phyloP scores from a whole-genome alignment of 192 early-diverging fungal genomes.

The Backusella westeae region DNA sequence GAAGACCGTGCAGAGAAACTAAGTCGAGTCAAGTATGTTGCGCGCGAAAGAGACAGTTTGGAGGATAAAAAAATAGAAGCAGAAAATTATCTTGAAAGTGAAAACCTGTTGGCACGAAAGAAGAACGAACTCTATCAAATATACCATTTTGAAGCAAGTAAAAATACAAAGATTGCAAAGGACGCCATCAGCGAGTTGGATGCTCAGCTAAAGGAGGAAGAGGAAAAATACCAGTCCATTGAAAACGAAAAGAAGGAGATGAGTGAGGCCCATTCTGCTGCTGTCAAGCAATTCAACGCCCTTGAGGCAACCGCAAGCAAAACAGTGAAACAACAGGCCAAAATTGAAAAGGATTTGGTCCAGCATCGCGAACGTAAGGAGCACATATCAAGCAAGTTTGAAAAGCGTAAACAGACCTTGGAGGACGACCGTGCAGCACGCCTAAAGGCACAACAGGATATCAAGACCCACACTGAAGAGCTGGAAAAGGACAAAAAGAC shows the following conservation, averaged over 20 bases:
- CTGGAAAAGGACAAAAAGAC: slow-evolving; percentile 56
- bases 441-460: slow-evolving; percentile 61
- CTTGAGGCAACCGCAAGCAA: slow-evolving; percentile 40
- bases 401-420: slow-evolving; percentile 71
- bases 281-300: slow-evolving; percentile 61
- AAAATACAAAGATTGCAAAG: slow-evolving; percentile 46
- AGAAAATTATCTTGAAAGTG: slow-evolving; percentile 71
- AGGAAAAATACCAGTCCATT: slow-evolving; percentile 55
- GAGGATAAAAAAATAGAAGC: slow-evolving; percentile 83
- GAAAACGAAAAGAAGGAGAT: slow-evolving; percentile 62
- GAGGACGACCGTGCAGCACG: slow-evolving; percentile 58
- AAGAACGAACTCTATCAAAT: slow-evolving; percentile 78
- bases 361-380: slow-evolving; percentile 86
- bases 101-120: slow-evolving; percentile 73
- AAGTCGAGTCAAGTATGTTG: slow-evolving; percentile 82
- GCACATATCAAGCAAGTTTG: slow-evolving; percentile 73
- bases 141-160: slow-evolving; percentile 59
- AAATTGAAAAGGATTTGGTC: slow-evolving; percentile 78
- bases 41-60: slow-evolving; percentile 80
- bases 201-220: slow-evolving; percentile 57
- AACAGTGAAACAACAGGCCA: slow-evolving; percentile 61
- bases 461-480: slow-evolving; percentile 69
- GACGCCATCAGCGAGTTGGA: slow-evolving; percentile 50
- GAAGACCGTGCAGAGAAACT: slow-evolving; percentile 77
- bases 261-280: slow-evolving; percentile 56